Evolutionary conservation across 1,284 basidiomycete species (phyloP), one percentile per base, ranked within the genome.

Genomic region (Trametes sp.): DNA sequence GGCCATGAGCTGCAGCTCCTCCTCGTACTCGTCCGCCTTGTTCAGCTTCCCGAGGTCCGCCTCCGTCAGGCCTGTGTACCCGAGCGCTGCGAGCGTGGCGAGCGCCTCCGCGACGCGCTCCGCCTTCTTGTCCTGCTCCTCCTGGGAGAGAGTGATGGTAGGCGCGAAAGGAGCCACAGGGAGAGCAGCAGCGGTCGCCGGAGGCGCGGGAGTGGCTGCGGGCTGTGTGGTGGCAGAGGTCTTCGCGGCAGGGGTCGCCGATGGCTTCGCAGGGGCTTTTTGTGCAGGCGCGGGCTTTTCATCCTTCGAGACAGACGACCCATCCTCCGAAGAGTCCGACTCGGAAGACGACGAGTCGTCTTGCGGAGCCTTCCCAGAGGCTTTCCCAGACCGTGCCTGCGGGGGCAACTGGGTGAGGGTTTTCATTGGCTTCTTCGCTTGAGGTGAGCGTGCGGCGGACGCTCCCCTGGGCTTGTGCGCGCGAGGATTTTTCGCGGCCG

Each of bases 1-100:
- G 0, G 82, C 81, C 79, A 83, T 82, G 26, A 82, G 72, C n/a
- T 75, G 63, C 14, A 85, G 69, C 63, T 84, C 82, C 1, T 77
- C 74, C 64, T 83, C 81, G 63, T 76, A 83, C 53, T 75, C 69
- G 64, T 84, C 82, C 0, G 74, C 64, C 0, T 73, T 67, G 23
- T 71, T 71, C 14, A 85, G 72, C 63, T 76, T 78, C 6, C 69
- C 74, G 0, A 86, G 72, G 52, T 83, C 79, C 2, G 74, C 77
- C 16, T 62, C 67, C 19, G 62, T 72, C 6, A 73, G 44, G 24
- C 45, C 55, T 4, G 45, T 3, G 16, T 57, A 57, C 2, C 55
- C 55, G 5, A 57, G 45, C 36, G 62, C 65, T 0, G 77, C 73
- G 7, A 83, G 72, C 1, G 61, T 53, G 0, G 76, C 72, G 0